Evolutionary conservation across 2,329 filamentous ascomycete genomes (phyloP).

Genomic region (Claviceps spartinae): DNA sequence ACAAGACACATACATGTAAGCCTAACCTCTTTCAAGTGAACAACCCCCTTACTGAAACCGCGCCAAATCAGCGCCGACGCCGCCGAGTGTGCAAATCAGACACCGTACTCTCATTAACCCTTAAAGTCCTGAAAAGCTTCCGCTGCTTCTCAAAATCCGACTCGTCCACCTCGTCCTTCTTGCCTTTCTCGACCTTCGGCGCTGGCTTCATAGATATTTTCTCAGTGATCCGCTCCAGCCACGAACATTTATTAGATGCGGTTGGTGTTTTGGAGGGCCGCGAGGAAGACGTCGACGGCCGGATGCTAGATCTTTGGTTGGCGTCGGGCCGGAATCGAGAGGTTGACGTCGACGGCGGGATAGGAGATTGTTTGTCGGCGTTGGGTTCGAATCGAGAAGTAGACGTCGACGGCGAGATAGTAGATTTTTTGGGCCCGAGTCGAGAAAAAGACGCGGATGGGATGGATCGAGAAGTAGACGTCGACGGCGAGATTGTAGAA

Average conservation of each 20-base stretch:
- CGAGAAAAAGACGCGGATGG: slow-evolving; percentile 7
- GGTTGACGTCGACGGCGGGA: background rate
- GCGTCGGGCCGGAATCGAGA: background rate
- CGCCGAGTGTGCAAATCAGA: too few species aligned
- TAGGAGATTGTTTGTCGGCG: slow-evolving; percentile 9
- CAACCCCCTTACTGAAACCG: too few species aligned
- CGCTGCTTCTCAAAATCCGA: too few species aligned
- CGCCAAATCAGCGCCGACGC: too few species aligned
- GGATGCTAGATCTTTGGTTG: slow-evolving; percentile 9
- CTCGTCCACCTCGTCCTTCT: too few species aligned
- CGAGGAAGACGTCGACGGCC: slow-evolving; percentile 7
- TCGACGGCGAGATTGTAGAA: slow-evolving; percentile 7
- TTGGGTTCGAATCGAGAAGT: slow-evolving; percentile 3
- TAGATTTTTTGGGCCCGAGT: slow-evolving; percentile 8
- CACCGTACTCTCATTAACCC: too few species aligned
- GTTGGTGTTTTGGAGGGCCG: slow-evolving; percentile 7
- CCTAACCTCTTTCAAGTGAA: too few species aligned
- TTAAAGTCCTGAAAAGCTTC: too few species aligned
- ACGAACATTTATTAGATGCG: slow-evolving; percentile 13
- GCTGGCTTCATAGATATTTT: background rate
- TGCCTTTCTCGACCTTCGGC: too few species aligned
- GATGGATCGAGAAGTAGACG: too few species aligned
- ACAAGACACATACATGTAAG: too few species aligned
- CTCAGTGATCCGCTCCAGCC: slow-evolving; percentile 7
- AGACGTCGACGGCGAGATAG: slow-evolving; percentile 2